Evolutionary conservation across 2,329 filamentous ascomycete species (phyloP), one percentile per base, ranked within the genome.

Genomic region (Diaporthe batatas): DNA sequence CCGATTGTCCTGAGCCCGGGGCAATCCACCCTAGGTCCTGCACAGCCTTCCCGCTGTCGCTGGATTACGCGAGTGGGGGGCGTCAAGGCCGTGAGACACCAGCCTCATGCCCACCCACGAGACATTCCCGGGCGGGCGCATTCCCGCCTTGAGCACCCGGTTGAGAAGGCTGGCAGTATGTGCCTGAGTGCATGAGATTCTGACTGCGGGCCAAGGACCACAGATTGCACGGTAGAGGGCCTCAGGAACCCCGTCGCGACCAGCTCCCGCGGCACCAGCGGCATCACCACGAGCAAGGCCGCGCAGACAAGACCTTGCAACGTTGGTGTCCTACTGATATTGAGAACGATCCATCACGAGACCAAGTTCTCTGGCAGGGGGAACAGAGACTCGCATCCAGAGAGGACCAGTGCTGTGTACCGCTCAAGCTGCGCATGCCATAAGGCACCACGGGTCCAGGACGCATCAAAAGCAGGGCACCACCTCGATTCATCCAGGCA

Each of bases 401-500:
- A 34, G 36, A 62, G 21, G 18, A n/a, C 54, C 25, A 65, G 36
- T 39, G 62, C 68, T 58, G 58, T 58, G 67, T 44, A 23, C 57
- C 18, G 7, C 49, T 29, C 21, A 23, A 29, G 69, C 62, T 53
- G 34, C 54, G 36, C 34, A 67, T 44, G 51, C 70, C 42, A 51
- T 54, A 53, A 42, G 34, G 67, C 58, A 59, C 58, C 34, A 42
- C 11, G 14, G 18, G 39, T 42, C 39, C 39, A 72, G 42, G 44
- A 71, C 51, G 53, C 49, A 49, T 57, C 49, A 72, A n/a, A n/a
- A n/a, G 44, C 55, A 53, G 68, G 68, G 68, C 64, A 57, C 71
- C 49, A 62, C 71, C 49, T 54, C 59, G 2, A 2, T 3, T 29
- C 29, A 62, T 62, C 58, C 73, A 74, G 73, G 73, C 64, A 74